phyloP scores from a whole-genome alignment of 164 flowering plant species.

The Berberis vulgaris region DNA sequence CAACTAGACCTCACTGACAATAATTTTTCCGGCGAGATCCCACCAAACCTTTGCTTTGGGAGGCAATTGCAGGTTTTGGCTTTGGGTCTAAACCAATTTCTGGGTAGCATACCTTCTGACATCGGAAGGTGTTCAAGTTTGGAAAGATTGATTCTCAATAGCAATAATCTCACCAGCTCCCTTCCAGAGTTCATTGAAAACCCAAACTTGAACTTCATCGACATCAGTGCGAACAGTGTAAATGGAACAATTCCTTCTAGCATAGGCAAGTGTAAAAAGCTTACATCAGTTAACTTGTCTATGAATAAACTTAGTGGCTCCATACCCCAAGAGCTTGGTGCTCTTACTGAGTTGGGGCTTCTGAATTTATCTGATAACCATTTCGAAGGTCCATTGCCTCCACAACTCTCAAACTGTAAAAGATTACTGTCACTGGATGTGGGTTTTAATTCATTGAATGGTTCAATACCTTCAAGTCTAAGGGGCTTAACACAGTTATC shows the following conservation, averaged over 20 bases:
- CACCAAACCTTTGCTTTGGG: conserved; percentile 54
- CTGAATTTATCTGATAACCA: conserved; percentile 46
- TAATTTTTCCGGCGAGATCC: conserved; percentile 55
- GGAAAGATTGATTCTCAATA: conserved; percentile 39
- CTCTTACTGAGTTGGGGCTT: conserved; percentile 27
- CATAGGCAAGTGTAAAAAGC: conserved; percentile 35
- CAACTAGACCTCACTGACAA: conserved; percentile 54
- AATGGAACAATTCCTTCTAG: conserved; percentile 50
- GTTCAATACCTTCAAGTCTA: conserved; percentile 42
- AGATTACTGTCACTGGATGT: conserved; percentile 36
- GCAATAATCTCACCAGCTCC: conserved; percentile 53
- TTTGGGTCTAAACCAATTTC: conserved; percentile 45
- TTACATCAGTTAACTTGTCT: conserved; percentile 46
- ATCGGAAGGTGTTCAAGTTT: conserved; percentile 50
- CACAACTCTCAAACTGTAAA: conserved; percentile 30
- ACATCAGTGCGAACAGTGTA: conserved; percentile 25
- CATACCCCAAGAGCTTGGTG: conserved; percentile 46
- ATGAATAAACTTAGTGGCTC: conserved; percentile 44
- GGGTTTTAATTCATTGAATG: conserved; percentile 48
- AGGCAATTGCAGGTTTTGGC: conserved; percentile 30
- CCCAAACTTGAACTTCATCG: conserved; percentile 3
- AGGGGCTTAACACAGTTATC: conserved; percentile 28
- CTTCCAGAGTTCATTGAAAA: conserved; percentile 25
- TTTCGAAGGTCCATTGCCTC: conserved; percentile 46
- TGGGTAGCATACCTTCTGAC: conserved; percentile 48